These are phyloP conservation scores for Fusarium sp. DNA, from an alignment of 2,329 filamentous ascomycete species.

Conservation along the genomic window DNA sequence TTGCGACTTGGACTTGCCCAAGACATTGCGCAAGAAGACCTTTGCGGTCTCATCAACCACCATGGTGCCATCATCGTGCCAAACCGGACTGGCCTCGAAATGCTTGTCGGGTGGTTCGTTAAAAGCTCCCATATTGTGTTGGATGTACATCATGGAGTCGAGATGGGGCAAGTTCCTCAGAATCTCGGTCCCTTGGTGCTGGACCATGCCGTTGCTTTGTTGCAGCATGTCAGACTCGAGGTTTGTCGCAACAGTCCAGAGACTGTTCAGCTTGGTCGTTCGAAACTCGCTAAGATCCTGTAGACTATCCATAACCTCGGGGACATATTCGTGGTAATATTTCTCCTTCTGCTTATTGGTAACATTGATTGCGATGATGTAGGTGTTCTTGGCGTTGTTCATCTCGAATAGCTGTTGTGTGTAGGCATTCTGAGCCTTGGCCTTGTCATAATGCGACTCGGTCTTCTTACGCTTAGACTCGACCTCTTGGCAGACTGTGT, in stretches of 20 bases:
- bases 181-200: constrained; percentile 82
- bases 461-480: constrained; percentile 95
- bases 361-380: constrained; percentile 94
- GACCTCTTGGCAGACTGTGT: constrained; percentile 91
- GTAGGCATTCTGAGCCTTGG: constrained; percentile 90
- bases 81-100: constrained; percentile 95
- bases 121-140: constrained; percentile 86
- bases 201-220: constrained; percentile 76
- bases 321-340: constrained; percentile 97
- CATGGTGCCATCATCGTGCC: constrained; percentile 93
- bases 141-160: constrained; percentile 98
- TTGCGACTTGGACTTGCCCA: constrained; percentile 89
- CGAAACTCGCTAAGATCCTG: constrained; percentile 94
- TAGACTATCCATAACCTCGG: constrained; percentile 90
- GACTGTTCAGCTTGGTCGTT: constrained; percentile 81
- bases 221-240: constrained; percentile 84
- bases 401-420: constrained; percentile 94
- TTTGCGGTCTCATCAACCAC: constrained; percentile 87
- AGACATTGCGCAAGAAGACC: constrained; percentile 88
- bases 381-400: constrained; percentile 99
- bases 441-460: constrained; percentile 92
- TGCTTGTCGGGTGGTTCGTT: constrained; percentile 85
- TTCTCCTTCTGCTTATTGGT: constrained; percentile 98
- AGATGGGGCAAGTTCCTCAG: constrained; percentile 86
- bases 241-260: constrained; percentile 84